phyloP scores from a whole-genome alignment of 148 eudicot species.

The Camellia lanceoleosa region DNA sequence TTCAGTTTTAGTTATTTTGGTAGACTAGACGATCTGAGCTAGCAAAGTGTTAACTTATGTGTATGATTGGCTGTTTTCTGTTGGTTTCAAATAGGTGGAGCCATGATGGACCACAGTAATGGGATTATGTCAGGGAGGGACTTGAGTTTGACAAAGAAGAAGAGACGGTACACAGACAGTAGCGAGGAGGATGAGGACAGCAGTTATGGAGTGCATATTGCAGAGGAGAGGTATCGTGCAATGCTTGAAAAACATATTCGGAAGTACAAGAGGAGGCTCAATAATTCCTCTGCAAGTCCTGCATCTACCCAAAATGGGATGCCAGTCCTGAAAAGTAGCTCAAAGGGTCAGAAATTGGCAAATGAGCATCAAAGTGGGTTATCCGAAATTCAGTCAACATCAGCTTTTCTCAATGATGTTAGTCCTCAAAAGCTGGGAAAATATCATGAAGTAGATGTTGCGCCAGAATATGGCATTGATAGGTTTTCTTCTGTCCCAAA shows the following conservation, averaged over 20 bases:
- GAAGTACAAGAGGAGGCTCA: constrained; percentile 74
- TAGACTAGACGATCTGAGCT: constrained; percentile 6
- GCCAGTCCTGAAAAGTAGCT: constrained; percentile 44
- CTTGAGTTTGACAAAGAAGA: constrained; percentile 38
- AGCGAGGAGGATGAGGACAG: constrained; percentile 74
- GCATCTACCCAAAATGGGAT: constrained; percentile 46
- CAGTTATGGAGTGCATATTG: constrained; percentile 41
- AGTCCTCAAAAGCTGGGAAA: constrained; percentile 48
- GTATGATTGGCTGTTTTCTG: background rate
- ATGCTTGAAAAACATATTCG: constrained; percentile 92
- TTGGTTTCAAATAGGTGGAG: constrained; percentile 42
- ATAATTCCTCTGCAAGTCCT: constrained; percentile 55
- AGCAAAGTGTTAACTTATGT: background rate
- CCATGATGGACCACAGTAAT: constrained; percentile 48
- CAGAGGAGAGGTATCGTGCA: constrained; percentile 75
- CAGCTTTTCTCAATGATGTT: constrained; percentile 37
- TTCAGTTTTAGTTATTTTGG: background rate
- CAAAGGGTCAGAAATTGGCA: constrained; percentile 48
- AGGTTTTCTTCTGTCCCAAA: constrained; percentile 48
- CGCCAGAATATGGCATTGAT: constrained; percentile 45
- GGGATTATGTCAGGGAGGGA: constrained; percentile 60
- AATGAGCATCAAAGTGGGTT: constrained; percentile 48
- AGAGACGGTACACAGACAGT: constrained; percentile 49
- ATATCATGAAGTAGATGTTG: constrained; percentile 45
- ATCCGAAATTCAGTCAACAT: constrained; percentile 51